These are phyloP conservation scores for Diplodia sapinea DNA, from an alignment of 2,329 filamentous ascomycete genomes.

Conservation along the genomic window DNA sequence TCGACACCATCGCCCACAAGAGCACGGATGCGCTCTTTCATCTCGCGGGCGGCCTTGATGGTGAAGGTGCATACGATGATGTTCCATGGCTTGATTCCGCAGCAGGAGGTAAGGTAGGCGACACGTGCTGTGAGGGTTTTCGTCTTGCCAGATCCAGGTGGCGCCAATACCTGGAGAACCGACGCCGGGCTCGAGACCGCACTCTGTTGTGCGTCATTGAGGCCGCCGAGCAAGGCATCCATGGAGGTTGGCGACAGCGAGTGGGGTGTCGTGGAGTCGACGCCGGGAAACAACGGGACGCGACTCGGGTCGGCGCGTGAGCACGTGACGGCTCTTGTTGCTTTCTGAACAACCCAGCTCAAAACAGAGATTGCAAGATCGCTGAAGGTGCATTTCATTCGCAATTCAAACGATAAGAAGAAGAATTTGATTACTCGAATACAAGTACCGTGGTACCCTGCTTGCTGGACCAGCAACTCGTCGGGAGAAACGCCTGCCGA, in stretches of 20 bases:
- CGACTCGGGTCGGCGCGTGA: not conserved
- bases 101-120: slow-evolving; percentile 79
- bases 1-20: slow-evolving; percentile 80
- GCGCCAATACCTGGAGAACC: slow-evolving; percentile 66
- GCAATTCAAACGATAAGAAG: too few species aligned
- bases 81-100: slow-evolving; percentile 78
- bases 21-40: slow-evolving; percentile 84
- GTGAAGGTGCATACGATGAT: slow-evolving; percentile 97
- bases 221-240: slow-evolving; percentile 63
- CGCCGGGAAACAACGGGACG: not conserved
- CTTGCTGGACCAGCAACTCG: not conserved
- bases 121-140: slow-evolving; percentile 93
- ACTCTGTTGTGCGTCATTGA: slow-evolving; percentile 68
- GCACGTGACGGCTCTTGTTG: not conserved
- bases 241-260: slow-evolving; percentile 43
- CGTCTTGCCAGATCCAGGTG: slow-evolving; percentile 82
- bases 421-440: not conserved
- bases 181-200: slow-evolving; percentile 68
- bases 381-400: too few species aligned
- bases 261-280: not conserved
- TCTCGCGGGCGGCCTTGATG: slow-evolving; percentile 90
- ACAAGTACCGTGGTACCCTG: not conserved
- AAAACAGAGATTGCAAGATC: not conserved
- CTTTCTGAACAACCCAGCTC: not conserved
- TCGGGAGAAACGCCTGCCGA: not conserved